Percentiles rank a stretch among this genome's conserved stretches.
Conservation (phyloP, 257 asterid species). For the Forsythia viridissima region DNA sequence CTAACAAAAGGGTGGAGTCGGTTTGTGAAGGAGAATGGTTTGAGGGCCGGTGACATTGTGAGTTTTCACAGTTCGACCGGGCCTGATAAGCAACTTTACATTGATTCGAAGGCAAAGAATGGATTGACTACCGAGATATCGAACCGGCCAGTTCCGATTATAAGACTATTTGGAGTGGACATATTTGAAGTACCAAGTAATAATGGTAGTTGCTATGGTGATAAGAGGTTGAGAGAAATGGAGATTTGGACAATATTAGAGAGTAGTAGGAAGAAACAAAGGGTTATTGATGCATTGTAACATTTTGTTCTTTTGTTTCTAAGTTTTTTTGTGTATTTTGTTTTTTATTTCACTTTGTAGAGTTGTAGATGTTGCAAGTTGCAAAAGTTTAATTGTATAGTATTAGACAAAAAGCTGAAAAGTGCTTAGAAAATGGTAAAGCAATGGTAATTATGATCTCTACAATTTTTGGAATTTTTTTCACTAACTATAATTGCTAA, state of each 20-base stretch:
- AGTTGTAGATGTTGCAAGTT: background rate
- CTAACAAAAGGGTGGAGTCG: constrained; percentile 34
- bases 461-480: background rate
- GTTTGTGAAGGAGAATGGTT: constrained; percentile 24
- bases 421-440: background rate
- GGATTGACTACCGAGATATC: background rate
- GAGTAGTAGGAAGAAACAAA: constrained; percentile 44
- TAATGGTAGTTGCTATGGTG: background rate
- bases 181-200: constrained; percentile 1
- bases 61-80: background rate
- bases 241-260: constrained; percentile 34
- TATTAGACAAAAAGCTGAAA: too few relatives aligned
- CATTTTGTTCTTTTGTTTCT: background rate
- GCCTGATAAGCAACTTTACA: background rate
- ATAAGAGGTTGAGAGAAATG: constrained; percentile 40
- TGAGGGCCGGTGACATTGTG: constrained; percentile 27
- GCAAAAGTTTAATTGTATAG: background rate
- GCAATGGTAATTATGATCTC: background rate
- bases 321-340: background rate
- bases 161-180: background rate
- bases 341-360: too few relatives aligned
- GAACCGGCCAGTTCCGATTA: background rate
- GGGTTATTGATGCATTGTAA: constrained; percentile 44
- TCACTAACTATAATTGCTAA: too few relatives aligned
- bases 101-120: background rate